A percentile compares a stretch with the other conserved stretches of the same genome.
phyloP scores from a whole-genome alignment of 441 rosid species.

The Syzygium malaccense region DNA sequence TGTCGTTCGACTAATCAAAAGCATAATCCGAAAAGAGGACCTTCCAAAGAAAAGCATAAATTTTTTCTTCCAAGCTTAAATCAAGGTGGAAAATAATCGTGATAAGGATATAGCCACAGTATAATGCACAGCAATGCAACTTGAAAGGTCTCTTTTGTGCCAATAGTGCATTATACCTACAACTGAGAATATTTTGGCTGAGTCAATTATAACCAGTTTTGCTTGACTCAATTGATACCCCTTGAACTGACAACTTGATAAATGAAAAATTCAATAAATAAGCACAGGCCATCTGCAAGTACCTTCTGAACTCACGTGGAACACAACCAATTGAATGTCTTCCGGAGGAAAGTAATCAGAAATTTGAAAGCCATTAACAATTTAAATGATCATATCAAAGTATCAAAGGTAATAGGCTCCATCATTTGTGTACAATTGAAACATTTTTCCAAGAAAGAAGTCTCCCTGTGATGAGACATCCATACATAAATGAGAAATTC shows the following conservation, averaged over 20 bases:
- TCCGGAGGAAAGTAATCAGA: neutral
- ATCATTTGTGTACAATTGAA: neutral
- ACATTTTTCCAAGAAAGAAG: neutral
- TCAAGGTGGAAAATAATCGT: neutral
- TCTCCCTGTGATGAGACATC: neutral
- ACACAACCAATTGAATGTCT: neutral
- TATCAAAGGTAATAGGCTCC: neutral
- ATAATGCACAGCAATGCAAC: neutral
- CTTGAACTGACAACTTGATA: neutral
- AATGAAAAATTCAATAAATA: neutral
- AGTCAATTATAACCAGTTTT: neutral
- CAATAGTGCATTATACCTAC: neutral
- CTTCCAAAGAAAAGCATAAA: neutral
- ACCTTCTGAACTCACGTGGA: neutral
- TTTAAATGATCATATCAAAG: neutral
- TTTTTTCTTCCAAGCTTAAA: neutral
- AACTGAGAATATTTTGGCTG: neutral
- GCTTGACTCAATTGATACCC: neutral
- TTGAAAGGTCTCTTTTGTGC: neutral
- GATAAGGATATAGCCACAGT: neutral
- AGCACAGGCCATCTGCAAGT: neutral
- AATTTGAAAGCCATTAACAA: neutral
- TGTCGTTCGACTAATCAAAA: neutral
- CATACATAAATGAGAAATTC: neutral
- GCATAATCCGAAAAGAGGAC: neutral